Conservation (phyloP, 2,329 filamentous ascomycete genomes). For the Penicillium frequentans region DNA sequence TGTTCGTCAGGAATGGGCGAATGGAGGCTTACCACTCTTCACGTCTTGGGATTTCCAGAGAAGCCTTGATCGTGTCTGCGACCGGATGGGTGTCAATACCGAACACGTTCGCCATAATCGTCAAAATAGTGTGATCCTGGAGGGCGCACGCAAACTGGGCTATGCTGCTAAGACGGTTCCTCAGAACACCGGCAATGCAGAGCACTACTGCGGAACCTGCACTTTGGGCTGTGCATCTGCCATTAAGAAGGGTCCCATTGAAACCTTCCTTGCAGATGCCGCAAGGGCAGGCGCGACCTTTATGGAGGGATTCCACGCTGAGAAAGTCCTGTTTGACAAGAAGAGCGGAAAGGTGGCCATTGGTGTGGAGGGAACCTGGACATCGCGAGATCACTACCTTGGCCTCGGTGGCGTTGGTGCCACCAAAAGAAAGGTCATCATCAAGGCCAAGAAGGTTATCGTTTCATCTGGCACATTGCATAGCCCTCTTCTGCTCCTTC, state of each 20-base stretch:
- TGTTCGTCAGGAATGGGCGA: constrained; percentile 80
- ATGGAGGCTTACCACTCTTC: constrained; percentile 69
- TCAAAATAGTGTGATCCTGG: constrained; percentile 69
- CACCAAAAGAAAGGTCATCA: constrained; percentile 61
- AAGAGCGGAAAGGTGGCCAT: constrained; percentile 57
- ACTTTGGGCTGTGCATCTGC: constrained; percentile 61
- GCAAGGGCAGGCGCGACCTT: constrained; percentile 75
- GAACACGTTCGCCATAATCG: constrained; percentile 70
- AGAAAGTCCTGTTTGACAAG: constrained; percentile 64
- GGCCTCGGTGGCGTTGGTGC: constrained; percentile 54
- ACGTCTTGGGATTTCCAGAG: constrained; percentile 71
- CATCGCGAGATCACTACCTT: constrained; percentile 65
- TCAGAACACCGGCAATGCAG: constrained; percentile 73
- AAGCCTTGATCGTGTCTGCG: constrained; percentile 76
- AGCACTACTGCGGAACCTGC: constrained; percentile 73
- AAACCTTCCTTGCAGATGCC: constrained; percentile 77
- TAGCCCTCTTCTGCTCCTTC: constrained; percentile 72
- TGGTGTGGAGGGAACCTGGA: constrained; percentile 75
- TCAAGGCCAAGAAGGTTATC: constrained; percentile 79
- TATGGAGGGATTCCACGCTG: constrained; percentile 76
- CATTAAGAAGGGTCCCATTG: constrained; percentile 76
- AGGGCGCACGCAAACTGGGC: constrained; percentile 72
- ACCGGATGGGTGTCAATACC: constrained; percentile 72
- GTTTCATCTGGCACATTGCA: constrained; percentile 75
- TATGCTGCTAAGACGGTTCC: constrained; percentile 69